phyloP scores from a whole-genome alignment of 495 filamentous ascomycete species.

The Lasiosphaeria ovina region DNA sequence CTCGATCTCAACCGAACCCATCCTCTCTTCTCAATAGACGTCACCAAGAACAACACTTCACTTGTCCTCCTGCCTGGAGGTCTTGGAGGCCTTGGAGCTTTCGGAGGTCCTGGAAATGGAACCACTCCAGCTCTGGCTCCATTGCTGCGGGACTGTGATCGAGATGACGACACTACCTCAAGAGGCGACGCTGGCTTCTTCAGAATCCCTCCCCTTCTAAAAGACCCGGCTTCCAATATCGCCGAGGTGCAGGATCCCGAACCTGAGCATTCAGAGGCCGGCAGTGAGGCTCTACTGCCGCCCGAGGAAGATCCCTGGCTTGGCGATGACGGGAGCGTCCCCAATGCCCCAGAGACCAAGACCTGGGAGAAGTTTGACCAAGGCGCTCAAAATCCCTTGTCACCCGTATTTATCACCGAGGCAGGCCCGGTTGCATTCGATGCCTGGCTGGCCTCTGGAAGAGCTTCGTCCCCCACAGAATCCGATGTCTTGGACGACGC shows the following conservation, averaged over 20 bases:
- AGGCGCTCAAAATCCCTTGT: conserved; percentile 25
- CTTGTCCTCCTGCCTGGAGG: too few species aligned
- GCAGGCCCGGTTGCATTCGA: conserved; percentile 72
- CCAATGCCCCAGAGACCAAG: conserved; percentile 45
- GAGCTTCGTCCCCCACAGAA: conserved; percentile 15
- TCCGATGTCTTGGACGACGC: conserved; percentile 40
- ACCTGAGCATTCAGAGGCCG: conserved; percentile 3
- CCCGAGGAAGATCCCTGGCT: conserved; percentile 57
- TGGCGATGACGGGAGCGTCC: conserved; percentile 26
- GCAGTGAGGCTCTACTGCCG: neutral
- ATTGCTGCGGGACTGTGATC: neutral
- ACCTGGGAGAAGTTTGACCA: conserved; percentile 73
- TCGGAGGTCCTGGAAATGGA: too few species aligned
- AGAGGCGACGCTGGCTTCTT: conserved; percentile 37
- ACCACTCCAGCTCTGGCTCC: too few species aligned
- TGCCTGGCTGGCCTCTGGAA: conserved; percentile 49
- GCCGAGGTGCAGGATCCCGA: conserved; percentile 11
- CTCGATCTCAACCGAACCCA: conserved; percentile 14
- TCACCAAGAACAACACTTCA: conserved; percentile 15
- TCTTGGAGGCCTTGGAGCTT: too few species aligned
- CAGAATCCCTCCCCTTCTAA: conserved; percentile 36
- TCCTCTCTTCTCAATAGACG: conserved; percentile 31
- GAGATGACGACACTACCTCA: neutral
- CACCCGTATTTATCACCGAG: conserved; percentile 69
- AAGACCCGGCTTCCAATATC: conserved; percentile 32